Base-by-base conservation (phyloP, 371 early-diverging fungal genomes). In the Mortierella sp. region DNA sequence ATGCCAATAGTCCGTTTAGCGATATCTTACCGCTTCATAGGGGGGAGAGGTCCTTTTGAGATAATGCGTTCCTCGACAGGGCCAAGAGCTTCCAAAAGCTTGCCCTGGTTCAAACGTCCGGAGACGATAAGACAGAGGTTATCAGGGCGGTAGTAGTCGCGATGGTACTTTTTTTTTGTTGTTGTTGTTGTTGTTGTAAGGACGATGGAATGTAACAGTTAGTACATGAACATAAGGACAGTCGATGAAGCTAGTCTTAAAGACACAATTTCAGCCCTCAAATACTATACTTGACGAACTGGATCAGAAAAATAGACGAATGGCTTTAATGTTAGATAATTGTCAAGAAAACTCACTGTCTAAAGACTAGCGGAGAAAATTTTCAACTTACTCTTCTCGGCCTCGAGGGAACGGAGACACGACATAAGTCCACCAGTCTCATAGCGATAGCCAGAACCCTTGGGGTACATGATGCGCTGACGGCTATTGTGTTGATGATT, bases 401-500 rank as follows among this genome's bases (percentile, higher is more conserved):
- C 91, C 47, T 83, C 76, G n/a, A 93, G 84, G 4, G 89, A 87
- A 47, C 93, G 85, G n/a, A 93, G 83, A 65, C 87, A 81, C 57
- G 90, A 88, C 93, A 93, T 93, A 30, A 92, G 72, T 2, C 93
- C 93, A 47, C 93, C 93, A 2, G 93, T 93, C 63, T 91, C 91
- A 63, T 86, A 88, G 51, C 91, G 87, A 69, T 93, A 93, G 0
- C 93, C 93, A 76, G 88, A 89, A 18, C 77, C 84, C 61, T 88
- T 88, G 6, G 93, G 92, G 65, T 89, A 91, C 78, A 93, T 85
- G 58, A 89, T 75, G 65, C 90, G 85, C 54, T 88, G 86, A 84
- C 90, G 87, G 32, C 88, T 79, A 5, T 45, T 4, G 24, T 5
- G 58, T 1, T 30, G 3, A 3, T 24, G 58, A 58, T 30, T 16